Evolutionary conservation across 1,284 basidiomycete genomes (phyloP).

Genomic region (Macrocystidia cucumis): DNA sequence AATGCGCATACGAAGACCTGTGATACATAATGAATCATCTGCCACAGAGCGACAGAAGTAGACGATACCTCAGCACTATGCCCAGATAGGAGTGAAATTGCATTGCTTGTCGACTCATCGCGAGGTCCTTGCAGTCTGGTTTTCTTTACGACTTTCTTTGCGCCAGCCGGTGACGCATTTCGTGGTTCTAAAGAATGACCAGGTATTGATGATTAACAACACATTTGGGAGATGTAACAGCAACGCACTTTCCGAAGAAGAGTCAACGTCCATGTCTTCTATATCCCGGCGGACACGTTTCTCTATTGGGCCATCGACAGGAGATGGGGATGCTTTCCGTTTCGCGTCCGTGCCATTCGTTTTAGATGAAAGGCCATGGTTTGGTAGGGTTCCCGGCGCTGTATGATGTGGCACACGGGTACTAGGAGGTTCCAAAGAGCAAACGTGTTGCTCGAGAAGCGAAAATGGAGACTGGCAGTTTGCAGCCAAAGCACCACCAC

Average conservation of each 20-base stretch:
- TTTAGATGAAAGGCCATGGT: constrained; percentile 2
- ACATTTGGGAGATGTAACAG: background rate
- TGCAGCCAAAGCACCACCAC: constrained; percentile 44
- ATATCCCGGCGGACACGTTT: constrained; percentile 41
- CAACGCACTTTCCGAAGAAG: constrained; percentile 16
- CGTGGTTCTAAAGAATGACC: constrained; percentile 16
- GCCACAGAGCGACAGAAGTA: background rate
- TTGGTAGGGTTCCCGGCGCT: background rate
- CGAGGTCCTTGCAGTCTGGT: constrained; percentile 14
- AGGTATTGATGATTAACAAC: constrained; percentile 10
- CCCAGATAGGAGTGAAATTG: constrained; percentile 44
- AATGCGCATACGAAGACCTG: constrained; percentile 79
- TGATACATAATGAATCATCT: background rate
- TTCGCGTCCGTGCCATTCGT: constrained; percentile 23
- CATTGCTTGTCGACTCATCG: constrained; percentile 26
- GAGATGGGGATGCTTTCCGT: constrained; percentile 40
- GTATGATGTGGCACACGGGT: constrained; percentile 1
- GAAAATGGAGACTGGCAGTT: constrained; percentile 64
- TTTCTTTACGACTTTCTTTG: constrained; percentile 12
- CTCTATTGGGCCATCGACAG: constrained; percentile 35
- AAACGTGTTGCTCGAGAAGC: constrained; percentile 63
- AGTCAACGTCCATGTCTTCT: constrained; percentile 34
- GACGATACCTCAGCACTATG: constrained; percentile 56
- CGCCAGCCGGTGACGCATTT: constrained; percentile 1
- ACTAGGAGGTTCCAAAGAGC: constrained; percentile 41